These are phyloP conservation scores for Podaxis sp. DNA, from an alignment of 768 basidiomycete genomes.

Conservation along the genomic window DNA sequence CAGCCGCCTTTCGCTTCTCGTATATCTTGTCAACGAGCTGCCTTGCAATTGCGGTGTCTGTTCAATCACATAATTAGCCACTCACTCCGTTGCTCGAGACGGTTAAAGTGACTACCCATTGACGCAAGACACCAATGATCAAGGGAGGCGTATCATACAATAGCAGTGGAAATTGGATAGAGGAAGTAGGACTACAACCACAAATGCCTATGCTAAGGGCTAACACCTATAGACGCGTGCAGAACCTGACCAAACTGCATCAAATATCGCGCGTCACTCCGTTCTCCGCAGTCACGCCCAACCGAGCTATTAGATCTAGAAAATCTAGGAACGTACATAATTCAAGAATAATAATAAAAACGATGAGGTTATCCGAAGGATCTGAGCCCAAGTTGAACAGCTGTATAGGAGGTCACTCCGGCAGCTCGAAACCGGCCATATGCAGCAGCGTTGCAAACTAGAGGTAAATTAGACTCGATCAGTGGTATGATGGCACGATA, in stretches of 20 bases:
- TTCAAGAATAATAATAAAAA: constrained; percentile 1
- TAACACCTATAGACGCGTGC: not conserved
- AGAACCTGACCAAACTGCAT: constrained; percentile 2
- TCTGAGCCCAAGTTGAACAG: not conserved
- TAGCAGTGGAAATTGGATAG: not conserved
- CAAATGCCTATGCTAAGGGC: not conserved
- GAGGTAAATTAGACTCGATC: not conserved
- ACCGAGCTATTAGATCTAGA: too few species aligned
- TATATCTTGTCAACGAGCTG: constrained; percentile 93
- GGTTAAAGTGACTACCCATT: constrained; percentile 2
- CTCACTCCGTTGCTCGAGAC: not conserved
- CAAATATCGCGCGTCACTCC: constrained; percentile 12
- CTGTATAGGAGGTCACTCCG: not conserved
- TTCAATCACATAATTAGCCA: not conserved
- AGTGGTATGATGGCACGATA: not conserved
- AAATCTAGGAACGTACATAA: not conserved
- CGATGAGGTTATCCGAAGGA: not conserved
- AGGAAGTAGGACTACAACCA: not conserved
- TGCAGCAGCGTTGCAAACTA: constrained; percentile 73
- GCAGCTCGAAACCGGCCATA: constrained; percentile 57
- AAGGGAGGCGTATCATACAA: not conserved
- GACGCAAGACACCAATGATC: not conserved
- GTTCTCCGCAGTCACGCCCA: not conserved
- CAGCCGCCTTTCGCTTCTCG: constrained; percentile 94
- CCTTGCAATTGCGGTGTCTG: constrained; percentile 74